Base-by-base conservation (phyloP, 768 basidiomycete genomes). In the Lentinula edodes region DNA sequence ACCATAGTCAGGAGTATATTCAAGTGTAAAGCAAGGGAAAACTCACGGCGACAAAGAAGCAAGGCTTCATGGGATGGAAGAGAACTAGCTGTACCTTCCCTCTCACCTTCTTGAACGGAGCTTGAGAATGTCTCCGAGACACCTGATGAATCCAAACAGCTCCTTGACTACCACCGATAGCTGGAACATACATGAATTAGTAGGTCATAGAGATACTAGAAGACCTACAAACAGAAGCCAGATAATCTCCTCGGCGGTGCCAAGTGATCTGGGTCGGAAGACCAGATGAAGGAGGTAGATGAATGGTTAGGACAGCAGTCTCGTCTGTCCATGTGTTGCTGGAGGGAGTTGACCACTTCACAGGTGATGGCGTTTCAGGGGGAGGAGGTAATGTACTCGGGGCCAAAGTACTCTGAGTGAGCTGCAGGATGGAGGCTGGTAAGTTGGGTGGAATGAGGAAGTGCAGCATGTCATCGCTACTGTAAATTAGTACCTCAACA, bases 21-120 rank as follows among this genome's bases (percentile, higher is more conserved):
- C 7, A 2, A 38, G 28, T 8, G 3, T 20, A 16, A 36, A 16
- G 7, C 8, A 50, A 59, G 16, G 6, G 23, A 13, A 39, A 6
- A 78, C 91, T 74, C 73, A 95, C 94, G 46, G 97, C 97, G 54
- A 98, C 96, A 68, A 98, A 98, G 82, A 99, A 97, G 74, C 95
- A 87, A 5, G 97, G 93, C 73, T 93, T 94, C 34, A 80, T 75
- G 4, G 97, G 97, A 74, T 99, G 97, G 85, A 99, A 99, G 45
- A 90, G 80, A 20, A 97, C 95, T 52, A 88, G 76, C 74, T 99
- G 97, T 8, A 98, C 89, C 13, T 83, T 71, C 36, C 97, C 97
- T 74, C 92, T 92, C 65, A 96, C 85, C 73, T 94, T 95, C 73
- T 90, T 94, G 86, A 99, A 98, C 10, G 97, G 97, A 5, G 95